Base-by-base conservation (phyloP, 306 rosid genomes). In the Cicer pinnatifidum region DNA sequence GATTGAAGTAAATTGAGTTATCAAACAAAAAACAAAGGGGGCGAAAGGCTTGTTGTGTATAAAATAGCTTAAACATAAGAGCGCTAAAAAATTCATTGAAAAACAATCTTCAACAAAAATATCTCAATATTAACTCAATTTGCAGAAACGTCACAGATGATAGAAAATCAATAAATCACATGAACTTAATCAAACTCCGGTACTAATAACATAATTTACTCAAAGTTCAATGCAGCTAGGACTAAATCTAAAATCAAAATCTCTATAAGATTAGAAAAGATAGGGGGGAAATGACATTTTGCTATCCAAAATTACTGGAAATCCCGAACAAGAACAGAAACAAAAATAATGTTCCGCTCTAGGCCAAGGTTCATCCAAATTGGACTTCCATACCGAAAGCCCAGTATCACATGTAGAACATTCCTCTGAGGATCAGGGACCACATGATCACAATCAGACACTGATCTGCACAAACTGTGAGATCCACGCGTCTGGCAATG, bases 141-240 rank as follows among this genome's bases (percentile, higher is more conserved):
- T 37, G 33, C 75, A 57, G 12, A 45, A 58, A 17, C 46, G 17
- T 45, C 17, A 72, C 17, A 54, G n/a, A 78, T 78, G 61, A 38
- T n/a, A 56, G 16, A 53, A 52, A 52, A 16, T 6, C 37, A 54
- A 19, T 54, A 9, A 54, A 54, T 17, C 37, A 17, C 8, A 10
- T 50, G 56, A 20, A 23, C 8, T 20, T 4, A 28, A 4, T 71
- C 16, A 39, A 5, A 23, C 80, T 20, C 37, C 57, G 13, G 11
- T 20, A 41, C 45, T 41, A 23, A 4, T 23, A 20, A 17, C 39
- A 67, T 12, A 11, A 9, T 20, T n/a, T 46, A 45, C 28, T 57
- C 9, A 50, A 67, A 73, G 8, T 9, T 47, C 51, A 73, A 64
- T 47, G 23, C 44, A 73, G 16, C 43, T 9, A 10, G 50, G 58